These are phyloP conservation scores for Escovopsis sp. DNA, from an alignment of 2,329 filamentous ascomycete genomes.

Conservation along the genomic window DNA sequence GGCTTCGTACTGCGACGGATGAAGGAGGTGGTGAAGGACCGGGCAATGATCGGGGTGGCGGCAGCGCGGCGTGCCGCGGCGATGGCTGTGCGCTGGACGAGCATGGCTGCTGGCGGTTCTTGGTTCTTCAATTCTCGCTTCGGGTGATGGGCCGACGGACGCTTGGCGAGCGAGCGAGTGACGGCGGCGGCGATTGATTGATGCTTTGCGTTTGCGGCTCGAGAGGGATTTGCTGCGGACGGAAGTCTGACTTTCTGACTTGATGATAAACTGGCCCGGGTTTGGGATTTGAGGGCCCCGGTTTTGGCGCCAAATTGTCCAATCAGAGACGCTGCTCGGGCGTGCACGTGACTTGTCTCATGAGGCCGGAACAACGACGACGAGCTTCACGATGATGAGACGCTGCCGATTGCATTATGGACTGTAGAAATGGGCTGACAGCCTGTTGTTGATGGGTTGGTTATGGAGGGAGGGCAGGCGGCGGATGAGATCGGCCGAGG, in stretches of 20 bases:
- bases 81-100: slow-evolving; percentile 48
- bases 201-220: slow-evolving; percentile 13
- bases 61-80: slow-evolving; percentile 44
- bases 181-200: slow-evolving; percentile 10
- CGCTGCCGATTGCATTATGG: too few relatives aligned
- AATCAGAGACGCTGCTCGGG: slow-evolving; percentile 12
- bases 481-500: too few relatives aligned
- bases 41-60: slow-evolving; percentile 37
- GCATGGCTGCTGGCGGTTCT: slow-evolving; percentile 30
- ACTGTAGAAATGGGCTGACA: too few relatives aligned
- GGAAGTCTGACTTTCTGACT: slow-evolving; percentile 27
- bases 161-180: slow-evolving; percentile 9
- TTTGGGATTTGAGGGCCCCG: slow-evolving; percentile 21
- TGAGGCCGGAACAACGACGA: not conserved
- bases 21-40: slow-evolving; percentile 45
- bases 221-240: slow-evolving; percentile 30
- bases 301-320: slow-evolving; percentile 20
- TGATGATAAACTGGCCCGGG: not conserved
- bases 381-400: too few relatives aligned
- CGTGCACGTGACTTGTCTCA: slow-evolving; percentile 18
- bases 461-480: too few relatives aligned
- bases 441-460: too few relatives aligned
- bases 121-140: too few relatives aligned
- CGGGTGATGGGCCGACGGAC: not conserved
- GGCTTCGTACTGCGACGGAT: slow-evolving; percentile 38